phyloP scores from a whole-genome alignment of 352 stramenopile species.

The Blastocystis sp. region DNA sequence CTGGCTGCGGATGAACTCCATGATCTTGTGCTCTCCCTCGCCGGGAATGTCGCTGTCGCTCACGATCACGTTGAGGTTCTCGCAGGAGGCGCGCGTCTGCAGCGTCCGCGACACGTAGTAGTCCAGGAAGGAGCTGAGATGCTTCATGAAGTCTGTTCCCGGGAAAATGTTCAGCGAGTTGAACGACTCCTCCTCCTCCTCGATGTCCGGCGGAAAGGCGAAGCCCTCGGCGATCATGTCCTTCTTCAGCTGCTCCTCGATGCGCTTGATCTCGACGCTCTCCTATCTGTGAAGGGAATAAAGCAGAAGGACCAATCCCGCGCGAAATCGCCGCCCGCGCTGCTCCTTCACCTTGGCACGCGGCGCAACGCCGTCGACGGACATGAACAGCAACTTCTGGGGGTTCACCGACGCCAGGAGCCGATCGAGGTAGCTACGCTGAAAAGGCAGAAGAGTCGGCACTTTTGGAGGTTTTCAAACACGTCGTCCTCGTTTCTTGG shows the following conservation, averaged over 20 bases:
- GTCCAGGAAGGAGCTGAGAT: constrained; percentile 81
- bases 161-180: constrained; percentile 72
- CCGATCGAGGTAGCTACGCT: constrained; percentile 79
- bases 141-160: constrained; percentile 85
- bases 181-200: constrained; percentile 75
- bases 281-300: constrained; percentile 76
- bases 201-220: constrained; percentile 77
- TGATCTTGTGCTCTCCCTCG: constrained; percentile 96
- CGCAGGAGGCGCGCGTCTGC: constrained; percentile 80
- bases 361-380: constrained; percentile 84
- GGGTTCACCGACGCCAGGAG: constrained; percentile 81
- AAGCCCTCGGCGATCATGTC: constrained; percentile 81
- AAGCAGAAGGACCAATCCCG: constrained; percentile 79
- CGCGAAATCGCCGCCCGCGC: constrained; percentile 81
- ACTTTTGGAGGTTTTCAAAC: constrained; percentile 81
- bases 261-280: constrained; percentile 78
- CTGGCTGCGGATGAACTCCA: constrained; percentile 92
- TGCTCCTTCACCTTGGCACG: constrained; percentile 87
- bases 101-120: constrained; percentile 82
- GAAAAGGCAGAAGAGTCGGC: constrained; percentile 69
- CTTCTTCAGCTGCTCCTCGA: constrained; percentile 82
- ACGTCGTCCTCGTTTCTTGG: constrained; percentile 84
- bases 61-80: constrained; percentile 87
- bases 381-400: constrained; percentile 82
- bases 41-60: constrained; percentile 88